phyloP scores from a whole-genome alignment of 441 rosid genomes.

The Syzygium syzygioides region DNA sequence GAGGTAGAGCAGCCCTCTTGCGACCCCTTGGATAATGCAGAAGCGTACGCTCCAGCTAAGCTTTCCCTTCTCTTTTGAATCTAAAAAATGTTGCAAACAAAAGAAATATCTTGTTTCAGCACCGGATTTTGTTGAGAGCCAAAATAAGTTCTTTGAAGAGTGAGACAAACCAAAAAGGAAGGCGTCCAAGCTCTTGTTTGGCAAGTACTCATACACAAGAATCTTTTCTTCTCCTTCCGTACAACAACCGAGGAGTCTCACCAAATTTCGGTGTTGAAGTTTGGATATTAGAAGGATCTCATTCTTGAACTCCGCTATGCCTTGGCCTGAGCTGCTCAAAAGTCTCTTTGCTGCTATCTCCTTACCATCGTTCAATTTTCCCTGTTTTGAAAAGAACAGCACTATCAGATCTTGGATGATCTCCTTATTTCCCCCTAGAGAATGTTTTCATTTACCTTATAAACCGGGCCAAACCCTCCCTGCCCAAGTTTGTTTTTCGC shows the following conservation, averaged over 20 bases:
- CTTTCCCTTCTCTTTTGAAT: not conserved
- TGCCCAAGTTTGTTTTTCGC: slow-evolving; percentile 5
- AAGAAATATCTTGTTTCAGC: not conserved
- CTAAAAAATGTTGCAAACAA: not conserved
- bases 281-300: slow-evolving; percentile 10
- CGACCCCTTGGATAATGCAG: not conserved
- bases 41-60: not conserved
- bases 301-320: slow-evolving; percentile 7
- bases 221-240: not conserved
- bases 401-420: not conserved
- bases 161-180: not conserved
- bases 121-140: not conserved
- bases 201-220: not conserved
- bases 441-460: not conserved
- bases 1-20: slow-evolving; percentile 8
- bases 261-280: not conserved
- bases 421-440: not conserved
- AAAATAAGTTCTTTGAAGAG: not conserved
- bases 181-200: not conserved
- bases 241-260: not conserved
- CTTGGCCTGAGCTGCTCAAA: slow-evolving; percentile 3
- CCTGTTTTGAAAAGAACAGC: not conserved
- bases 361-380: not conserved
- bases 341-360: slow-evolving; percentile 12
- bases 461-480: slow-evolving; percentile 5